Evolutionary conservation across 805 yeast genomes (phyloP).

Genomic region (Lachancea waltii): DNA sequence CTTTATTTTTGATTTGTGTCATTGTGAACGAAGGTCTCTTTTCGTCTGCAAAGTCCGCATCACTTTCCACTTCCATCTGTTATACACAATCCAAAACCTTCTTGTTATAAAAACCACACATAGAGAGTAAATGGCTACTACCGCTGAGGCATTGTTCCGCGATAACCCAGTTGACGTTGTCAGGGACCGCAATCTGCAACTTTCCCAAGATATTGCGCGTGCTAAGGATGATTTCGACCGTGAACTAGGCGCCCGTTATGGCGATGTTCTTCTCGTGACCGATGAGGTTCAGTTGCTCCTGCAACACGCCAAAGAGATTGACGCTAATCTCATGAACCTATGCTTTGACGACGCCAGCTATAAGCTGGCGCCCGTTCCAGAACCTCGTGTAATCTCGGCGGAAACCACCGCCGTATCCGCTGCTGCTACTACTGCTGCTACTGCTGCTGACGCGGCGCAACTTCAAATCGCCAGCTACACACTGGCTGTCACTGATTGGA

Average conservation of each 20-base stretch:
- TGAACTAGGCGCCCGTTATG: constrained; percentile 21
- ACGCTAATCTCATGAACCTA: constrained; percentile 23
- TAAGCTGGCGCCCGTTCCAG: constrained; percentile 21
- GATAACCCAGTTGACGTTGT: constrained; percentile 10
- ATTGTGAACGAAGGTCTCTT: no score
- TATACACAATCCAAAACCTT: no score
- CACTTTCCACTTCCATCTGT: background rate
- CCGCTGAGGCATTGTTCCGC: constrained; percentile 7
- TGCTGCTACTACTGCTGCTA: no score
- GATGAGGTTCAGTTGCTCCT: constrained; percentile 16
- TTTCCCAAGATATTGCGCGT: constrained; percentile 13
- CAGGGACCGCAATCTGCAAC: constrained; percentile 14
- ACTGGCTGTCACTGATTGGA: constrained; percentile 22
- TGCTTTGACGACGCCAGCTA: constrained; percentile 27
- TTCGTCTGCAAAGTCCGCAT: background rate
- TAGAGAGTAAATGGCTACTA: no score
- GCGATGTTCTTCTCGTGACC: constrained; percentile 24
- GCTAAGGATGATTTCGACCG: constrained; percentile 17
- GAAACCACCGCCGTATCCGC: background rate
- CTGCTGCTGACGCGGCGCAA: no score
- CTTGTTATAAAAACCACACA: no score
- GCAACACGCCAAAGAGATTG: constrained; percentile 15
- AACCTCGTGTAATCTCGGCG: constrained; percentile 1
- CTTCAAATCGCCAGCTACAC: constrained; percentile 6
- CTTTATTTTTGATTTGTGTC: no score